These are phyloP conservation scores for Pelagomonas calceolata DNA, from an alignment of 108 stramenopile genomes.

Conservation along the genomic window DNA sequence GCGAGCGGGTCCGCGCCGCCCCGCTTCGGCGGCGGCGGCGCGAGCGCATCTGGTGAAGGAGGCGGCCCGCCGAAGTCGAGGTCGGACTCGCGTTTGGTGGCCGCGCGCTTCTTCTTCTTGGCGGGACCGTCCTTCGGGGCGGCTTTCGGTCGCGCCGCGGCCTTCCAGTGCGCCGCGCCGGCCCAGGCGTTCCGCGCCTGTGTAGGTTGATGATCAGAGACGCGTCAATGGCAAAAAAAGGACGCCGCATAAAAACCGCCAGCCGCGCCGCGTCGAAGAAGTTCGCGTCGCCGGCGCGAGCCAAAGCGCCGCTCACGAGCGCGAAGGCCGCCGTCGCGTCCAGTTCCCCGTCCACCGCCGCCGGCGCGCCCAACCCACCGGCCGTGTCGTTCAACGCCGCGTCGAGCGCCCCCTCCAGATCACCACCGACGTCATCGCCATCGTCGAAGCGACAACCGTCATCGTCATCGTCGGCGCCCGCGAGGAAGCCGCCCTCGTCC, in stretches of 20 bases:
- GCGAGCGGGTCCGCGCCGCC: not conserved
- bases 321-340: no score
- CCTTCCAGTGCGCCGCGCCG: slow-evolving; percentile 77
- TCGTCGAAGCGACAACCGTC: slow-evolving; percentile 22
- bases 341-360: no score
- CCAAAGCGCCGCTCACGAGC: no score
- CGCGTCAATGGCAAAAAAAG: no score
- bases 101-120: slow-evolving; percentile 22
- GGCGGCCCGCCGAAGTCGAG: slow-evolving; percentile 6
- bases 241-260: no score
- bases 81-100: slow-evolving; percentile 32
- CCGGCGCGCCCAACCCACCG: no score
- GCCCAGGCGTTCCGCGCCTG: slow-evolving; percentile 60
- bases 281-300: no score
- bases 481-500: slow-evolving; percentile 32
- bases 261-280: no score
- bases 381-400: no score
- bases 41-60: not conserved
- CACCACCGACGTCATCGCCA: slow-evolving; percentile 31
- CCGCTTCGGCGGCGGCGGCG: not conserved
- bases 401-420: slow-evolving; percentile 2
- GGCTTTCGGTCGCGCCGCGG: not conserved
- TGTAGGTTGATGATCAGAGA: no score
- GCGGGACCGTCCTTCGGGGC: not conserved
- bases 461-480: slow-evolving; percentile 17